phyloP scores from a whole-genome alignment of 1,284 basidiomycete genomes.

The Leccinum pseudoinsigne region DNA sequence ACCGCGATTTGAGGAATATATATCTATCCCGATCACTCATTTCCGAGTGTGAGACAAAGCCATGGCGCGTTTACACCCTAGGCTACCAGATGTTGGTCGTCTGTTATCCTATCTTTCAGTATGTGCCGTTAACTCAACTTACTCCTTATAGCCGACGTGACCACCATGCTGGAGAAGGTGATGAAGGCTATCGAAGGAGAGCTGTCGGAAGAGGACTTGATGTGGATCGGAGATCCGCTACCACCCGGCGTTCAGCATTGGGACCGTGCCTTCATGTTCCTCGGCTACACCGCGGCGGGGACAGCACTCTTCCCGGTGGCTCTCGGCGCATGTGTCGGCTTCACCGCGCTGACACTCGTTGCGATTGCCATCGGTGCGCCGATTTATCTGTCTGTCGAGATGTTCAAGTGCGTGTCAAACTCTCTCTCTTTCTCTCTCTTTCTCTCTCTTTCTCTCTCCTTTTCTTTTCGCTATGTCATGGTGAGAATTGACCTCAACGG shows the following conservation, averaged over 20 bases:
- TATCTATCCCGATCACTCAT: constrained; percentile 20
- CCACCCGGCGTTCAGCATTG: too few relatives aligned
- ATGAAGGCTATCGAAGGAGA: constrained; percentile 21
- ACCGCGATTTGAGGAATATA: constrained; percentile 19
- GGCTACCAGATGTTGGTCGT: constrained; percentile 17
- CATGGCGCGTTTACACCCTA: constrained; percentile 19
- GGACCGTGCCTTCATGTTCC: too few relatives aligned
- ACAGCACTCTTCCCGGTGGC: too few relatives aligned
- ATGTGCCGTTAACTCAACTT: background rate
- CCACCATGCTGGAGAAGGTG: background rate
- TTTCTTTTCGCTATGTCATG: background rate
- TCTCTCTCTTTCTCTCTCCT: background rate
- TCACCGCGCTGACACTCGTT: background rate
- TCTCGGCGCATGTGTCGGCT: background rate
- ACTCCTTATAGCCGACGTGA: constrained; percentile 17
- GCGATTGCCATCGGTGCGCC: background rate
- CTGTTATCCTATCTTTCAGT: background rate
- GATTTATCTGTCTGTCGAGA: background rate
- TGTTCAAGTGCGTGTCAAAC: background rate
- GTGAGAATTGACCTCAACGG: background rate
- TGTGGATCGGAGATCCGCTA: too few relatives aligned
- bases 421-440: background rate
- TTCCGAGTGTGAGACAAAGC: constrained; percentile 13
- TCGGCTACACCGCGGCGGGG: too few relatives aligned
- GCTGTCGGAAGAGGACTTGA: constrained; percentile 6